Conservation (phyloP, 2,329 filamentous ascomycete species). For the Microcyclospora pomicola region DNA sequence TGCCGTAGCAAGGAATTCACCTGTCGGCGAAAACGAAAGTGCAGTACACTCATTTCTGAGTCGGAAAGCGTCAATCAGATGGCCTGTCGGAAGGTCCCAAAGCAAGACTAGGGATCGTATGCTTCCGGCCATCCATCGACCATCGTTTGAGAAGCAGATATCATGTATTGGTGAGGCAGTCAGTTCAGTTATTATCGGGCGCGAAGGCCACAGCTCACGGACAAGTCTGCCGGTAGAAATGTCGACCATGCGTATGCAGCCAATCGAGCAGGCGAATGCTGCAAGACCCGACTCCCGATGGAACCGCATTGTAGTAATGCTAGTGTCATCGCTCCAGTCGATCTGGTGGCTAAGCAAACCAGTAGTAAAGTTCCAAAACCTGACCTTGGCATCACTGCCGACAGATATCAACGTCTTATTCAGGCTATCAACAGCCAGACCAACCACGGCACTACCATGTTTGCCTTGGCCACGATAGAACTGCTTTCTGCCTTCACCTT, state of each 20-base stretch:
- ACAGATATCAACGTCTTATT: slow-evolving; percentile 79
- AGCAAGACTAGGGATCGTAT: slow-evolving; percentile 69
- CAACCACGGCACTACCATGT: slow-evolving; percentile 72
- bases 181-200: slow-evolving; percentile 13
- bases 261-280: slow-evolving; percentile 78
- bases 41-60: slow-evolving; percentile 67
- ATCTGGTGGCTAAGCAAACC: slow-evolving; percentile 69
- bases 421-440: slow-evolving; percentile 74
- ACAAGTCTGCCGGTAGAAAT: slow-evolving; percentile 82
- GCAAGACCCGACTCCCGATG: slow-evolving; percentile 73
- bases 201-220: slow-evolving; percentile 77
- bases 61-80: slow-evolving; percentile 84
- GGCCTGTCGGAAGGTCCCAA: slow-evolving; percentile 91
- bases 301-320: slow-evolving; percentile 64
- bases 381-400: slow-evolving; percentile 78
- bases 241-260: slow-evolving; percentile 78
- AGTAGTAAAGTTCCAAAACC: slow-evolving; percentile 93
- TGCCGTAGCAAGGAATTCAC: slow-evolving; percentile 87
- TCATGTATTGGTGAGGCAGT: slow-evolving; percentile 20
- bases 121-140: slow-evolving; percentile 82
- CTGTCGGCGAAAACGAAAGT: slow-evolving; percentile 75
- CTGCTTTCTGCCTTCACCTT: slow-evolving; percentile 31
- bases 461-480: slow-evolving; percentile 46
- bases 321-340: slow-evolving; percentile 66
- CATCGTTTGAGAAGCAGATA: slow-evolving; percentile 68